A percentile compares a stretch with the other conserved stretches of the same genome.
These are phyloP conservation scores for Cyberlindnera mississippiensis DNA, from an alignment of 805 yeast species.

Conservation along the genomic window DNA sequence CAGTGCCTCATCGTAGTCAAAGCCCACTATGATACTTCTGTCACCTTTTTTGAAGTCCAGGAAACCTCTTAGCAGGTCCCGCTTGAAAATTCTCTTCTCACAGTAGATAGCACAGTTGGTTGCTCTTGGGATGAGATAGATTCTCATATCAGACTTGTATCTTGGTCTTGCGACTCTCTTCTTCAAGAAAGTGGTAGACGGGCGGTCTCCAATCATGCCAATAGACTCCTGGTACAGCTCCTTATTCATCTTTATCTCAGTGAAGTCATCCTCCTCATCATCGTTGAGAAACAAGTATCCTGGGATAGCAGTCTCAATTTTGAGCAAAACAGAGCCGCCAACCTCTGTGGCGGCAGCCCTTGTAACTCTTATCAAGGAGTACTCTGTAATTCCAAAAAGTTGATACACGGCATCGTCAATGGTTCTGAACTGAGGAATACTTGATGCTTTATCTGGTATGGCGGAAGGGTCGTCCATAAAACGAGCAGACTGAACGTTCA, in stretches of 20 bases:
- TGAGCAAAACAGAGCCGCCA: constrained; percentile 49
- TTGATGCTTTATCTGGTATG: constrained; percentile 1
- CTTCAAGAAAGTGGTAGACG: constrained; percentile 48
- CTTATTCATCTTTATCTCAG: constrained; percentile 17
- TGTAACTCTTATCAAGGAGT: constrained; percentile 47
- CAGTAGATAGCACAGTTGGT: constrained; percentile 41
- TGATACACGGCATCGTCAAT: constrained; percentile 44
- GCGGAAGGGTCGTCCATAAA: constrained; percentile 26
- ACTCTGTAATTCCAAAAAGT: constrained; percentile 39
- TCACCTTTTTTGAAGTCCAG: constrained; percentile 32
- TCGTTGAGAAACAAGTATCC: constrained; percentile 49
- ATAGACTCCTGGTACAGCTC: constrained; percentile 20
- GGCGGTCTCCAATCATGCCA: constrained; percentile 36
- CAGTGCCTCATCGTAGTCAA: constrained; percentile 25
- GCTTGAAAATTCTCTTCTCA: constrained; percentile 45
- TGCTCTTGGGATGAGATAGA: constrained; percentile 47
- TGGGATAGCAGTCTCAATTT: constrained; percentile 52
- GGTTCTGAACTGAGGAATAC: constrained; percentile 34
- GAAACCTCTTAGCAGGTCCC: constrained; percentile 49
- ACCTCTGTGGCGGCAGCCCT: constrained; percentile 49
- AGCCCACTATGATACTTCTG: constrained; percentile 31
- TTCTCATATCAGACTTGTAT: constrained; percentile 59
- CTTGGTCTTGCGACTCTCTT: constrained; percentile 58
- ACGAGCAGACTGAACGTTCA: constrained; percentile 22
- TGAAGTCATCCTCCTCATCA: constrained; percentile 35